These are phyloP conservation scores for Aureobasidium sp. DNA, from an alignment of 2,329 filamentous ascomycete species.

Conservation along the genomic window DNA sequence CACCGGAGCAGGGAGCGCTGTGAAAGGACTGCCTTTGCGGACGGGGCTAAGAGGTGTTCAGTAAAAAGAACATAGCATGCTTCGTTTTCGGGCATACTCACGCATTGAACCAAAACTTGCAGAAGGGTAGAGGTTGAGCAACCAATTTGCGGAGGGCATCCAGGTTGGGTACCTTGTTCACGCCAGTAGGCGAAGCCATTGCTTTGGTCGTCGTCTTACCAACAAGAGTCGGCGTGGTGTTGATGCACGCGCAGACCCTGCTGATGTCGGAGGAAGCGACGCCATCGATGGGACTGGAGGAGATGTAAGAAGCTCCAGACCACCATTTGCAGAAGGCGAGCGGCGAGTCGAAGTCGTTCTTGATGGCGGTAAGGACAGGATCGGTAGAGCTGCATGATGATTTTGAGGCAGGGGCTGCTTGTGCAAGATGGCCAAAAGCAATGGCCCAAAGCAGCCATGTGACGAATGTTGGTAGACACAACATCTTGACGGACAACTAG, in stretches of 20 bases:
- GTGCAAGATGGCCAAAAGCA: neutral
- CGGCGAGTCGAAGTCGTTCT: neutral
- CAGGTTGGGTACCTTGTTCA: neutral
- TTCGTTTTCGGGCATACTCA: neutral
- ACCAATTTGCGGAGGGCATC: neutral
- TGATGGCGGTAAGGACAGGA: neutral
- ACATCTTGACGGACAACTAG: neutral
- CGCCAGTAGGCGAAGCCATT: constrained; percentile 1
- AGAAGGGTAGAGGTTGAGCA: constrained; percentile 12
- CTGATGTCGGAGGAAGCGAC: neutral
- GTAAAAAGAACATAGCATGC: neutral
- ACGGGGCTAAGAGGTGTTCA: neutral
- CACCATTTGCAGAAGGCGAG: constrained; percentile 9
- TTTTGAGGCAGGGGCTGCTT: neutral
- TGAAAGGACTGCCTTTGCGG: neutral
- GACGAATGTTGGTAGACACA: neutral
- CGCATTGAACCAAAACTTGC: constrained; percentile 7
- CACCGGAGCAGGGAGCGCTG: neutral
- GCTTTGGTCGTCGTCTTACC: neutral
- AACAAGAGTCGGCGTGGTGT: neutral
- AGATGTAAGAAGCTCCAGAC: neutral
- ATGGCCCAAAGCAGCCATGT: neutral
- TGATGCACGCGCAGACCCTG: constrained; percentile 6
- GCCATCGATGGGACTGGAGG: constrained; percentile 3
- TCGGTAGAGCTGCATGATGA: neutral